Evolutionary conservation across 2,329 filamentous ascomycete genomes (phyloP), one percentile per base, ranked within the genome.

Genomic region (Knufia fluminis): DNA sequence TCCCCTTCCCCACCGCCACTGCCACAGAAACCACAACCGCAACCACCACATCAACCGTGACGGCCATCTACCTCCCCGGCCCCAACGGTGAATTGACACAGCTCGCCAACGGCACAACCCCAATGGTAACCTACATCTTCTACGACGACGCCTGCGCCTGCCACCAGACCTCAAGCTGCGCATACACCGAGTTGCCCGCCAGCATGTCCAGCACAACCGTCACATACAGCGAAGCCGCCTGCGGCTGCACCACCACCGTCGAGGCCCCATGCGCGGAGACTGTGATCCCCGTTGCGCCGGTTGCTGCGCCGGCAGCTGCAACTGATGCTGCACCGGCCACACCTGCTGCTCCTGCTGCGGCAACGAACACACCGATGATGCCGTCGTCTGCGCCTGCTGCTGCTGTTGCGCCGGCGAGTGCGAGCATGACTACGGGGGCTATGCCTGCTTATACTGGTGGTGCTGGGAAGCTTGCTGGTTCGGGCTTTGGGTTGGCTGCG

Each of bases 161-260:
- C 42, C 42, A 46, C 42, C 24, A 46, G 14, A 46, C 42, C 12
- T 6, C 17, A 10, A 33, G 12, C 24, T 46, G 42, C 31, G 12
- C 24, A 8, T 9, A 10, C n/a, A 19, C 24, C 10, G 42, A 32
- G 26, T n/a, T 46, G 16, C 42, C 42, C 7, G 31, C 42, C 26
- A 24, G 17, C 16, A 20, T 24, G 22, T 38, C 31, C 32, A 36
- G 16, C 20, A 46, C 55, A 10, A 58, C 54, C 43, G 50, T 57
- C 33, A 56, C 54, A 10, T 55, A 54, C 35, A 52, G 46, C 44
- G 54, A 55, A n/a, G 26, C 48, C 3, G 49, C 48, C 7, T 58
- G 56, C 40, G 51, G 52, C 19, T 58, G 56, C 51, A 47, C 44
- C 9, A 56, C 54, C 44, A 56, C 48, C 2, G 48, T 53, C 2